phyloP scores from a whole-genome alignment of 208 protist species.

The Novymonas esmeraldas region DNA sequence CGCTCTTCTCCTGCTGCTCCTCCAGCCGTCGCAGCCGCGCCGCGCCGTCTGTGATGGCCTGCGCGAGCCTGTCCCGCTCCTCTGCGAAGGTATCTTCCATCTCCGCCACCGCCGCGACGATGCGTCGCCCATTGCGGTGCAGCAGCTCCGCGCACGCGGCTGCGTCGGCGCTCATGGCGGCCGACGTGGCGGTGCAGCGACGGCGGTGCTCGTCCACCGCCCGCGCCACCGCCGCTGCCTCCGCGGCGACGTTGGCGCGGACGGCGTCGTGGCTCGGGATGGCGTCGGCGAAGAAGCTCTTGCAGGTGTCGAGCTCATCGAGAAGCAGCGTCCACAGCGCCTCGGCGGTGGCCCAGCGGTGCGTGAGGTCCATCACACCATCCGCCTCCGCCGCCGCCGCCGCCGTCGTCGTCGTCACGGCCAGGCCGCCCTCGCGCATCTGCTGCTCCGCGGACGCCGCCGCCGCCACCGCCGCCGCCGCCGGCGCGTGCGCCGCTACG shows the following conservation, averaged over 20 bases:
- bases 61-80: constrained; percentile 35
- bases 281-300: constrained; percentile 31
- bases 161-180: constrained; percentile 42
- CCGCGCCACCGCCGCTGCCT: constrained; percentile 15
- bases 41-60: constrained; percentile 39
- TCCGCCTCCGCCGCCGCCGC: constrained; percentile 6
- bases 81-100: constrained; percentile 36
- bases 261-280: constrained; percentile 7
- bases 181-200: constrained; percentile 24
- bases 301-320: constrained; percentile 49
- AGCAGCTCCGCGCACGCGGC: constrained; percentile 41
- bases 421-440: not conserved
- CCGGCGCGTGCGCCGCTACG: constrained; percentile 6
- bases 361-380: not conserved
- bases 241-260: constrained; percentile 1
- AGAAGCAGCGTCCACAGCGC: constrained; percentile 67
- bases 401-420: not conserved
- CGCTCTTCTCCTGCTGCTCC: constrained; percentile 65
- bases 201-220: constrained; percentile 34
- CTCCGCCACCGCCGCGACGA: constrained; percentile 26
- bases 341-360: constrained; percentile 36
- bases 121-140: constrained; percentile 26
- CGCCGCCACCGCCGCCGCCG: not conserved
- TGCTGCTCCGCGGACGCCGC: not conserved
- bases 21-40: constrained; percentile 45